Evolutionary conservation across 495 filamentous ascomycete species (phyloP), one percentile per base, ranked within the genome.

Genomic region (Sordaria brevicollis): DNA sequence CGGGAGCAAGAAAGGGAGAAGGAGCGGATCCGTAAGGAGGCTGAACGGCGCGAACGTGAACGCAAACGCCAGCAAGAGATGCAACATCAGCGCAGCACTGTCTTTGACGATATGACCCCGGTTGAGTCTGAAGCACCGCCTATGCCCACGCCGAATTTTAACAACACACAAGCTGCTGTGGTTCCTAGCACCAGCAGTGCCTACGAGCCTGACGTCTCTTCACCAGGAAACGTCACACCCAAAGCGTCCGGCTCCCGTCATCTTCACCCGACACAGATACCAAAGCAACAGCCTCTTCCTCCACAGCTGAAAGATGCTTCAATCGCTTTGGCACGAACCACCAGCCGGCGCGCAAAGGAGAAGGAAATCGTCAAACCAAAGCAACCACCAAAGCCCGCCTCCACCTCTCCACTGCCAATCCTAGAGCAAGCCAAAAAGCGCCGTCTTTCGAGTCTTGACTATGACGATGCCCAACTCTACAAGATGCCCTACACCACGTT

Each of bases 401-500:
- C 5, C 49, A 31, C 49, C 6, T 62, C 49, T 62, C 49, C 49
- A 31, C 6, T 62, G 11, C 49, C 49, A 8, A 62, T 62, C 25
- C 25, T 62, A 62, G 49, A 62, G 8, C 49, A 62, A 13, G 49
- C 72, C 31, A 80, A 75, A 36, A 83, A 83, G 65, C 81, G 82
- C 33, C 77, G 73, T 19, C 74, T 75, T 17, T 62, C 49, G 35
- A 79, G 80, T 70, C 71, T 77, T 75, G 88, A 90, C 74, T 88
- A 89, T 74, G 81, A 85, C 67, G 81, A 83, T 69, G 79, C 81
- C 17, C 76, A 81, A 65, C 74, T 90, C 17, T 82, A 83, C 69
- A 68, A 73, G 17, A 89, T 86, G 85, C 79, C 76, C 36, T 91
- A 86, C 73, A 67, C 80, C 0, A 81, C 85, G 25, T 79, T 92